Percentiles rank a stretch among this genome's conserved stretches.
Conservation (phyloP, 305 asterid species). For the Ajuga reptans region DNA sequence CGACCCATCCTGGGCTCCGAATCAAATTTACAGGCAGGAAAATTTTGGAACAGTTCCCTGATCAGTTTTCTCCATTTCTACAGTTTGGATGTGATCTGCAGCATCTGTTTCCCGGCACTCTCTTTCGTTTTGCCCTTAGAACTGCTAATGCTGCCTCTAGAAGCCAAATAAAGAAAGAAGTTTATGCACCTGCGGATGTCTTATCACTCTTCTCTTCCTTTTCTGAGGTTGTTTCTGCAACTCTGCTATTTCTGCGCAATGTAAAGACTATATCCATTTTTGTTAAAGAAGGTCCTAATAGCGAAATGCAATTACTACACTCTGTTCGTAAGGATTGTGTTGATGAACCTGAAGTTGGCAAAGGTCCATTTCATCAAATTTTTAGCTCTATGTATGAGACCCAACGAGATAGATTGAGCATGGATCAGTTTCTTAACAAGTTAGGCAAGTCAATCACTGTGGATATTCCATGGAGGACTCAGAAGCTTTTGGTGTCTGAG, state of each 20-base stretch:
- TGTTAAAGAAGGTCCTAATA: conserved; percentile 71
- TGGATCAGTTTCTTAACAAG: conserved; percentile 62
- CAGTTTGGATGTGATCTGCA: conserved; percentile 93
- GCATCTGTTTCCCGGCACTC: conserved; percentile 80
- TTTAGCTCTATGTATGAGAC: conserved; percentile 58
- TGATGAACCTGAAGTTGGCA: conserved; percentile 55
- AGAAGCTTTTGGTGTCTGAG: conserved; percentile 79
- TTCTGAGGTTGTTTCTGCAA: conserved; percentile 71
- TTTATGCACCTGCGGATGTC: conserved; percentile 70
- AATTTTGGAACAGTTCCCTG: conserved; percentile 88
- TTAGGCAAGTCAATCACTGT: conserved; percentile 48
- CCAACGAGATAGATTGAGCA: conserved; percentile 47
- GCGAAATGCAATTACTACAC: conserved; percentile 84
- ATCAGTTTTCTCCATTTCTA: conserved; percentile 90
- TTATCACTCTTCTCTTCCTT: conserved; percentile 74
- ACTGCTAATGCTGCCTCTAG: conserved; percentile 66
- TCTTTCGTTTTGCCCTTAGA: conserved; percentile 91
- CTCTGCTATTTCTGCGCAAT: conserved; percentile 75
- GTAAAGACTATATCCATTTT: conserved; percentile 74
- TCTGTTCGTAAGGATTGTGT: conserved; percentile 57
- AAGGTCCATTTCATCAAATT: conserved; percentile 53
- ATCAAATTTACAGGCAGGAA: conserved; percentile 73
- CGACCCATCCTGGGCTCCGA: conserved; percentile 91
- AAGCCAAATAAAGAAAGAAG: conserved; percentile 91
- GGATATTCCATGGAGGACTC: conserved; percentile 77